Conservation (phyloP, 768 basidiomycete genomes). For the Serendipita sp. region DNA sequence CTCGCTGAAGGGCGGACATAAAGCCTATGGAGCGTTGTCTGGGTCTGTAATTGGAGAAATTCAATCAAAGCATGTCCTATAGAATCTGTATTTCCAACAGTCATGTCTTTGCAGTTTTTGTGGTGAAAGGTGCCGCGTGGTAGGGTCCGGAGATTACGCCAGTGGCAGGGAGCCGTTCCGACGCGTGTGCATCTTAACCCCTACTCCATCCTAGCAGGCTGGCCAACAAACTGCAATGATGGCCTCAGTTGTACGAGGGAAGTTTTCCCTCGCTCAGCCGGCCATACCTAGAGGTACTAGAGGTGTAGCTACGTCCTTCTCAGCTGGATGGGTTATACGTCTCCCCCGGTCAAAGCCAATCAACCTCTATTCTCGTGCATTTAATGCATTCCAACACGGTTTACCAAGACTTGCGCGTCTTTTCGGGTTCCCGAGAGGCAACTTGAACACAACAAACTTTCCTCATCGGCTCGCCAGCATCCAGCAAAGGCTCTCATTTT, state of each 20-base stretch:
- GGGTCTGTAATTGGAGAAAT: conserved; percentile 67
- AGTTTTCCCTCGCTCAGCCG: background rate
- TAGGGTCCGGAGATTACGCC: too few species aligned
- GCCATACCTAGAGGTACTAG: background rate
- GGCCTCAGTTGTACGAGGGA: background rate
- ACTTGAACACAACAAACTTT: too few species aligned
- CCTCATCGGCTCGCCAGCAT: too few species aligned
- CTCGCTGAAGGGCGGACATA: conserved; percentile 80
- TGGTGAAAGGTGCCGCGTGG: background rate
- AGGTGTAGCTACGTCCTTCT: background rate
- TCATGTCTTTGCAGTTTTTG: background rate
- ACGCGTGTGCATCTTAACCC: background rate
- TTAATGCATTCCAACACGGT: background rate
- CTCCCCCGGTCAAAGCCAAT: background rate
- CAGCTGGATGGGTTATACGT: too few species aligned
- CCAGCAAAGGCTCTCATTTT: background rate
- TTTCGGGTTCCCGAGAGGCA: background rate
- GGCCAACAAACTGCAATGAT: background rate
- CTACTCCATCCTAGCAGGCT: background rate
- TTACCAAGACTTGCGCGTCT: background rate
- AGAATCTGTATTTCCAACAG: background rate
- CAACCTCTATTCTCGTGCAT: background rate
- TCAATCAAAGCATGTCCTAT: conserved; percentile 43
- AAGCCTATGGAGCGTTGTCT: conserved; percentile 56
- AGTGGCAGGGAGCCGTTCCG: background rate